Evolutionary conservation across 345 rosid species (phyloP).

Genomic region (Eutrema yunnanense): DNA sequence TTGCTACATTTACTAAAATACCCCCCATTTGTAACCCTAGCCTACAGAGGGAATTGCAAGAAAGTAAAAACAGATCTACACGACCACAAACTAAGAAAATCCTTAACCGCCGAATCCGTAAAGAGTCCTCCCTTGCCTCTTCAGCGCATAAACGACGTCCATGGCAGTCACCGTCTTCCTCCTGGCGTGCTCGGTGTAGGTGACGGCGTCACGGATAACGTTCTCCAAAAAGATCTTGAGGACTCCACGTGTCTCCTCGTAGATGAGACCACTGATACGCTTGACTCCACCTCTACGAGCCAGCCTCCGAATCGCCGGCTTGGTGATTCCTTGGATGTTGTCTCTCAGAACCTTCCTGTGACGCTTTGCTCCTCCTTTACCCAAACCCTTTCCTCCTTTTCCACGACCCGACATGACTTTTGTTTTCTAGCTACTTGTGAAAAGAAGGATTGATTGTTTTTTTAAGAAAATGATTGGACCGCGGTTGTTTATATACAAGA

Average conservation of each 20-base stretch:
- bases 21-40: not conserved
- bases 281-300: slow-evolving; percentile 33
- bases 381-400: slow-evolving; percentile 31
- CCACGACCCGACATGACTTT: slow-evolving; percentile 21
- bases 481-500: slow-evolving; percentile 7
- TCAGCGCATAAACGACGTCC: slow-evolving; percentile 23
- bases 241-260: slow-evolving; percentile 26
- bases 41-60: not conserved
- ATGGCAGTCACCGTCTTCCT: slow-evolving; percentile 30
- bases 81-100: not conserved
- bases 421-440: not conserved
- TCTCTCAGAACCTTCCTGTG: slow-evolving; percentile 31
- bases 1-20: slow-evolving; percentile 7
- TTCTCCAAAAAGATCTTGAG: slow-evolving; percentile 30
- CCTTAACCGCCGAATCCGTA: slow-evolving; percentile 28
- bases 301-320: slow-evolving; percentile 24
- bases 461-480: not conserved
- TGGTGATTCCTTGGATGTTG: slow-evolving; percentile 31
- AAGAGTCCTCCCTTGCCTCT: slow-evolving; percentile 29
- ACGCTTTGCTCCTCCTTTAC: slow-evolving; percentile 27
- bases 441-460: not conserved
- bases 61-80: not conserved
- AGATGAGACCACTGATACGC: slow-evolving; percentile 30
- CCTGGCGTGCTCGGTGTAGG: slow-evolving; percentile 30
- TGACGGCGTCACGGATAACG: slow-evolving; percentile 26